Base-by-base conservation (phyloP, 2,329 filamentous ascomycete genomes). In the Pleurostoma richardsiae region DNA sequence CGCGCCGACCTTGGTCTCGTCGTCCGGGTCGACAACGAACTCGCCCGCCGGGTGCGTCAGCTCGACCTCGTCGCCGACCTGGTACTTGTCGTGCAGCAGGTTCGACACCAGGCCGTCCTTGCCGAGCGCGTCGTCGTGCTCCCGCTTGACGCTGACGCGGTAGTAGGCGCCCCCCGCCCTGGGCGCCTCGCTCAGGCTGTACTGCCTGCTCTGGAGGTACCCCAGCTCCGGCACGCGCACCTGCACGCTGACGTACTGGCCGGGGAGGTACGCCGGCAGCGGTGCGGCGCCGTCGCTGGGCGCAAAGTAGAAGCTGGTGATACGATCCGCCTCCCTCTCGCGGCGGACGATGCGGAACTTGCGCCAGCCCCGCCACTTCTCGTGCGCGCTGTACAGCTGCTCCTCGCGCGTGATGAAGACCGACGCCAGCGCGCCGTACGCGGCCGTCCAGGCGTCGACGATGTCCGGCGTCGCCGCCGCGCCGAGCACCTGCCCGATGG, bases 81-180 rank as follows among this genome's bases (percentile, higher is more conserved):
- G 54, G 56, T 71, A 73, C 5, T 64, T 56, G 42, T 64, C 62
- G 61, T 80, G 74, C 29, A 83, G 66, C 44, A 73, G 56, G 59
- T 77, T 80, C 33, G 76, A 79, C 42, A 82, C 65, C 39, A 78
- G 54, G 19, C 77, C 78, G 2, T 69, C 65, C 3, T 71, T 53
- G 44, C 58, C 64, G 19, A 61, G 59, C 29, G 59, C 56, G 45
- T 56, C 47, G 27, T 70, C 69, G 30, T 67, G 62, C 52, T 80
- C 85, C 48, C 71, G 77, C 74, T 90, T 91, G 51, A 92, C 82
- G 54, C 80, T 86, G 67, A 92, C 82, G 46, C 88, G 79, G 66
- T 88, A 88, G 64, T 82, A 77, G 11, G 70, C 69, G 6, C 73
- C 74, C 42, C 74, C 71, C n/a, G 54, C 55, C 28, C 54, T 53